Base-by-base conservation (phyloP, 2,329 filamentous ascomycete genomes). In the Nectriaceae sp. region DNA sequence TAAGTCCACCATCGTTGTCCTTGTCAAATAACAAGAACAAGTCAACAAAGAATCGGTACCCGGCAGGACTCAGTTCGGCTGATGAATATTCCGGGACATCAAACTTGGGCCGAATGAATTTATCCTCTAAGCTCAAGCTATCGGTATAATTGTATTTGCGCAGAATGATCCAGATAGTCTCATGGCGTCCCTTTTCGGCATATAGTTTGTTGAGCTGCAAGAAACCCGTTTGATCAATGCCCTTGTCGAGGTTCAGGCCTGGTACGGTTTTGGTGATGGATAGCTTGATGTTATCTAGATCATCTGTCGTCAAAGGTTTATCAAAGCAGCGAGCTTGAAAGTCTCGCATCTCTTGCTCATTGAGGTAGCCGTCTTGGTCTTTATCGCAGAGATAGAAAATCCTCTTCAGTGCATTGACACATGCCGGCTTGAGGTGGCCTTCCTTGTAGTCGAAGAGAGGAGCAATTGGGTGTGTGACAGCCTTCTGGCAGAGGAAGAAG, bases 391-490 rank as follows among this genome's bases (percentile, higher is more conserved):
- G 80, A 65, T 96, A 97, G 71, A 99, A 99, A 43, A 99, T 89
- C 41, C 94, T 82, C 62, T 87, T 89, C 44, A 99, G 72, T 3
- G 94, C 94, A 35, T 89, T 88, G 11, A 95, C 82, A 29, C 93
- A 94, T 1, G 89, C 88, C 0, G 92, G 92, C 72, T 99, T 99
- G 43, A 99, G 75, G 47, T 84, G 81, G 1, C 77, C 84, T 70
- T 99, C 94, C 71, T 97, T 99, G 50, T 95, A 92, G 70, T 99
- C 94, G 67, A 96, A 99, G 4, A 99, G 80, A 5, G 94, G 94
- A 1, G 94, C 93, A 57, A 99, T 96, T 1, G 94, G 94, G 68
- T 97, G 92, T 3, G 92, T 97, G 60, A 99, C 93, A 16, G 94
- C 94, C 66, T 97, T 97, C 70, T 99, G 94, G 69, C 94, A 99